Percentiles rank a stretch among this genome's conserved stretches.
Evolutionary conservation across 345 rosid species (phyloP).

Genomic region (Barbarea vulgaris): DNA sequence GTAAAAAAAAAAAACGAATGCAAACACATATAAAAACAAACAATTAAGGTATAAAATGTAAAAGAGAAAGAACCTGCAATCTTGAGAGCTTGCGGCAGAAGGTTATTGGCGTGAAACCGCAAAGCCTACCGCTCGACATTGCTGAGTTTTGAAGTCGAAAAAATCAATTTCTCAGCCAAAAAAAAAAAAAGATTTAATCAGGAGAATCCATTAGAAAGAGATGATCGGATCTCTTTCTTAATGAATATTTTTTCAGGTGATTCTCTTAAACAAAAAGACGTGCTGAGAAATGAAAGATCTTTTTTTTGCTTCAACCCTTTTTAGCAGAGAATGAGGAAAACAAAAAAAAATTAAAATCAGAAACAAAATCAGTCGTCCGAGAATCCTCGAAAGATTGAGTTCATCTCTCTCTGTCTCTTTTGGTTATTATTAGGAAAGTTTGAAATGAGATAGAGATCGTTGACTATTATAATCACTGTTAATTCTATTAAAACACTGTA

Average conservation of each 20-base stretch:
- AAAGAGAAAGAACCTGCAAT: conserved; percentile 46
- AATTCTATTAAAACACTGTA: conserved; percentile 2
- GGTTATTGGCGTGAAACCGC: conserved; percentile 50
- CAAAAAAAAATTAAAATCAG: not conserved
- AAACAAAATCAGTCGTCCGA: conserved; percentile 13
- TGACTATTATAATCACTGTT: conserved; percentile 26
- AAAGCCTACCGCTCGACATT: conserved; percentile 50
- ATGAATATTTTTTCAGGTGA: conserved; percentile 11
- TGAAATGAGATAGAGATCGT: not conserved
- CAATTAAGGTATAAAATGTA: not conserved
- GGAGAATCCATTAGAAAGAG: conserved; percentile 38
- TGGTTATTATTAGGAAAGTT: conserved; percentile 36
- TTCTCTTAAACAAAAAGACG: not conserved
- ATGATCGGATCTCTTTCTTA: conserved; percentile 11
- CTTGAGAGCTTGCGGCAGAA: conserved; percentile 46
- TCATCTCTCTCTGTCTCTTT: not conserved
- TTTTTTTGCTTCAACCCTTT: conserved; percentile 10
- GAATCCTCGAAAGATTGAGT: conserved; percentile 4
- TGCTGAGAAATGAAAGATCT: not conserved
- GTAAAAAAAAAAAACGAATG: not conserved
- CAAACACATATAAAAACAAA: not conserved
- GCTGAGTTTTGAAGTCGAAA: conserved; percentile 21
- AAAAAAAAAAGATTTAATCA: not conserved
- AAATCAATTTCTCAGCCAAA: conserved; percentile 21
- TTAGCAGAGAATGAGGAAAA: conserved; percentile 8